Evolutionary conservation across 768 basidiomycete species (phyloP), one percentile per base, ranked within the genome.

Genomic region (Tylopilus balloui): DNA sequence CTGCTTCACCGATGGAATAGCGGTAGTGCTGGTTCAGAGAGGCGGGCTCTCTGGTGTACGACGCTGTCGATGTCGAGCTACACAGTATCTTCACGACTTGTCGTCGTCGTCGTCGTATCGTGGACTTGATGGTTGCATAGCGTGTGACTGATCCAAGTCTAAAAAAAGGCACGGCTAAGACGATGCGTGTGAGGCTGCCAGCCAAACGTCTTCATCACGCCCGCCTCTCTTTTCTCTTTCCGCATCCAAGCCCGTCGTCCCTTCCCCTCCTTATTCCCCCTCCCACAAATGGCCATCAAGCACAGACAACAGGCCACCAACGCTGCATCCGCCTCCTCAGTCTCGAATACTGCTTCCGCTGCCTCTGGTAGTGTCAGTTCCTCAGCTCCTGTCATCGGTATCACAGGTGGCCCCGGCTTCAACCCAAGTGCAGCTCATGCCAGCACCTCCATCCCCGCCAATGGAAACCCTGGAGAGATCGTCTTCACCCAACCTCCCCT

Each of bases 401-500:
- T 65, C 38, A 63, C 64, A 35, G 61, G 65, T 31, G 63, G 64
- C 2, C 55, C 63, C 2, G 63, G 58, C 8, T 60, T 42, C 48
- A 52, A 60, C 28, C 31, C 65, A 50, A 66, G 37, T 14, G 66
- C 66, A 20, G 48, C 50, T 0, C 45, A 31, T 3, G 11, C 20
- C 4, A 4, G 36, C 11, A 25, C 32, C 23, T 43, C 60, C n/a
- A 38, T 77, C 50, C 59, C 68, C 8, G 57, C 69, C 58, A 61
- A 75, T 4, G 75, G 70, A 4, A 57, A 72, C 14, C 58, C 66
- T 6, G 75, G 80, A 45, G 69, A 72, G 19, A 62, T 83, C 42
- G 68, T 73, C 46, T 74, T 79, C 67, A 80, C 81, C 10, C 71
- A 78, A 52, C 84, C 84, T 4, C 78, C 82, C 1, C 69, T 74